Conservation (phyloP, 768 basidiomycete genomes). For the Mycena leptocephala region DNA sequence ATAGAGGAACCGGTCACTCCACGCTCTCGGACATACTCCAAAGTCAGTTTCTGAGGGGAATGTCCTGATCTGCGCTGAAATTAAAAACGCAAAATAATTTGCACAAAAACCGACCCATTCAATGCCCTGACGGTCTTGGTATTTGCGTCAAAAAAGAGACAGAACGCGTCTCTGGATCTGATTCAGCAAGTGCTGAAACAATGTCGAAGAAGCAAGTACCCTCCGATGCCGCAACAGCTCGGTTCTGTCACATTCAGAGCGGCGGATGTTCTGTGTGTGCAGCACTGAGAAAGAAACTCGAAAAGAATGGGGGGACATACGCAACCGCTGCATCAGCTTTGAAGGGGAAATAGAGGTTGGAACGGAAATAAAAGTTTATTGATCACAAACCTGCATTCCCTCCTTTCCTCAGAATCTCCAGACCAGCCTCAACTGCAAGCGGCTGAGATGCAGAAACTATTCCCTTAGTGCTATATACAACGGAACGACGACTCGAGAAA, state of each 20-base stretch:
- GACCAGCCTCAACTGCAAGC: conserved; percentile 90
- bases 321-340: conserved; percentile 96
- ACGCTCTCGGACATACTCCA: conserved; percentile 79
- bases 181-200: not conserved
- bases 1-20: conserved; percentile 82
- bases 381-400: conserved; percentile 89
- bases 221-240: conserved; percentile 93
- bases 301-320: not conserved
- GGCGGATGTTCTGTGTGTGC: conserved; percentile 69
- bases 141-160: conserved; percentile 91
- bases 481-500: conserved; percentile 89
- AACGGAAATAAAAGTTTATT: not conserved
- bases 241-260: conserved; percentile 95
- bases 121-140: conserved; percentile 88
- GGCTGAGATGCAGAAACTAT: conserved; percentile 93
- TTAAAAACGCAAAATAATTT: not conserved
- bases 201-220: conserved; percentile 60
- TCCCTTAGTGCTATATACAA: conserved; percentile 90
- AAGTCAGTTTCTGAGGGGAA: conserved; percentile 84
- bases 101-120: conserved; percentile 68
- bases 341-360: conserved; percentile 8
- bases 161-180: conserved; percentile 89
- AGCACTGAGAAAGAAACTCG: not conserved
- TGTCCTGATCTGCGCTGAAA: conserved; percentile 71
- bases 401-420: conserved; percentile 93